Conservation (phyloP, 1,139 yeast species). For the Lizanozyma gosingica region DNA sequence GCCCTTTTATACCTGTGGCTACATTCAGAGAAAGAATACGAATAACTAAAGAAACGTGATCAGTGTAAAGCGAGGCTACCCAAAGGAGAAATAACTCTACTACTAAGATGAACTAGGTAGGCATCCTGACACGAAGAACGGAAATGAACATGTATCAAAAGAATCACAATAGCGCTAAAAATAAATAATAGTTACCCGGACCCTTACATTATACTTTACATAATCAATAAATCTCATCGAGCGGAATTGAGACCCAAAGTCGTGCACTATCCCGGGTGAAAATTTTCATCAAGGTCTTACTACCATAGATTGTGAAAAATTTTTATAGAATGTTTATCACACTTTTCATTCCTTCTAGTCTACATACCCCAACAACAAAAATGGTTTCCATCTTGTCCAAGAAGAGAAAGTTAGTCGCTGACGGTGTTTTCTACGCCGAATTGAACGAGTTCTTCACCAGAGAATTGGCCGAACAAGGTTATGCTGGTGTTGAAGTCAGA, state of each 20-base stretch:
- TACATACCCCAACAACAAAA: slow-evolving; percentile 10
- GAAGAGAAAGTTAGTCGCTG: slow-evolving; percentile 93
- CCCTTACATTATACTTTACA: too few relatives aligned
- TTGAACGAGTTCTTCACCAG: slow-evolving; percentile 99
- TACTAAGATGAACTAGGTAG: too few relatives aligned
- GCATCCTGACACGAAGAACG: too few relatives aligned
- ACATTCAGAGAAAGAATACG: too few relatives aligned
- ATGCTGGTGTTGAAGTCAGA: slow-evolving; percentile 99
- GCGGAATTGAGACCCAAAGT: too few relatives aligned
- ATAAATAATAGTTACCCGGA: neutral
- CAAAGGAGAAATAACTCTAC: too few relatives aligned
- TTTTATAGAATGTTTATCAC: too few relatives aligned
- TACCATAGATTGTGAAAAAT: neutral
- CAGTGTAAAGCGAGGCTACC: too few relatives aligned
- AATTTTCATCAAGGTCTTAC: neutral
- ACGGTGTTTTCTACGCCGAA: slow-evolving; percentile 99
- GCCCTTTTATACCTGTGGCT: too few relatives aligned
- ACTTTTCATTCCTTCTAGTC: neutral
- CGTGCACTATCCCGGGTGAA: neutral
- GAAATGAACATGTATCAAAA: too few relatives aligned
- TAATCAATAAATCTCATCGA: too few relatives aligned
- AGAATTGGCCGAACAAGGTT: slow-evolving; percentile 99
- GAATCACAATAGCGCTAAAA: neutral
- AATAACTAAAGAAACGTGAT: too few relatives aligned
- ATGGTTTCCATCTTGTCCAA: slow-evolving; percentile 66